A percentile compares a stretch with the other conserved stretches of the same genome.
Evolutionary conservation across 495 filamentous ascomycete genomes (phyloP).

Genomic region (Trichoderma reesei): DNA sequence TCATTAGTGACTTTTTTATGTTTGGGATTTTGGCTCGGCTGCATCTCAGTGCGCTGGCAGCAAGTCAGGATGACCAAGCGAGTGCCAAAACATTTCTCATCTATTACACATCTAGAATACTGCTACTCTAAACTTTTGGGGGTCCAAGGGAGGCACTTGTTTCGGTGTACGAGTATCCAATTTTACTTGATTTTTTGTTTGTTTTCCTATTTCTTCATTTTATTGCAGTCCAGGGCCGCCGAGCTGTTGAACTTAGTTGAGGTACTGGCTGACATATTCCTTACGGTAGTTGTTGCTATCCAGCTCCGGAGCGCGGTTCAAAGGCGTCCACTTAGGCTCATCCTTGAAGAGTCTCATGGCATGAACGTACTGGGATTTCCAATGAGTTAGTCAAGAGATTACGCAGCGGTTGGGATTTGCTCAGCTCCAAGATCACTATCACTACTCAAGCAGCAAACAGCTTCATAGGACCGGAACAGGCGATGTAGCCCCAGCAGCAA

Average conservation of each 20-base stretch:
- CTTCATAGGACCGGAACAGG: neutral
- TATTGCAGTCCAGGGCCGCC: too few species aligned
- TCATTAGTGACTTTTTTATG: too few species aligned
- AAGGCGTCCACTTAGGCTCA: conserved; percentile 94
- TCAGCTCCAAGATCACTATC: neutral
- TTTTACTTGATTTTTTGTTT: neutral
- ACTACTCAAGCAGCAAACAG: neutral
- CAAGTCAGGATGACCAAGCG: too few species aligned
- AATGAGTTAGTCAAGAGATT: neutral
- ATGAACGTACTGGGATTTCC: conserved; percentile 82
- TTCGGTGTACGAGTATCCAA: neutral
- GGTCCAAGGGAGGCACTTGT: too few species aligned
- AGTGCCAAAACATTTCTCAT: too few species aligned
- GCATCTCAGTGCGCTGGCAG: too few species aligned
- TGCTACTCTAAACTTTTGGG: too few species aligned
- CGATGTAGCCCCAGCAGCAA: neutral
- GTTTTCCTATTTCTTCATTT: neutral
- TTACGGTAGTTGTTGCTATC: conserved; percentile 69
- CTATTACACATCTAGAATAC: too few species aligned
- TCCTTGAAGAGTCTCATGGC: conserved; percentile 98
- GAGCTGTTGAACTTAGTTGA: conserved; percentile 13
- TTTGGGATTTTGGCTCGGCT: too few species aligned
- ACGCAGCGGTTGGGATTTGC: too few species aligned
- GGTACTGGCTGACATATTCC: conserved; percentile 51
- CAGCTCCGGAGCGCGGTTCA: conserved; percentile 72